Conservation (phyloP, 495 filamentous ascomycete species). For the Podospora sp. region DNA sequence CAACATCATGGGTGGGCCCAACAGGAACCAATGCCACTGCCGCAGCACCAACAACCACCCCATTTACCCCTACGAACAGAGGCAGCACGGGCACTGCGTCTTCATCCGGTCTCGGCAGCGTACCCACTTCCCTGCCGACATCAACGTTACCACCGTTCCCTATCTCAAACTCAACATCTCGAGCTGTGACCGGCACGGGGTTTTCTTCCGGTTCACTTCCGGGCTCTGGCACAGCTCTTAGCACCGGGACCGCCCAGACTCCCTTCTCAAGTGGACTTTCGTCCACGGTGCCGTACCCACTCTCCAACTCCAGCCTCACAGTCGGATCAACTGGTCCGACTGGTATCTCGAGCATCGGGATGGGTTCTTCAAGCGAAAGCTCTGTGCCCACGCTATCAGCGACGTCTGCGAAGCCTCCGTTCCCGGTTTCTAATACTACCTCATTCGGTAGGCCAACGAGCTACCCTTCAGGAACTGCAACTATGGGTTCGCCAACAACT, state of each 20-base stretch:
- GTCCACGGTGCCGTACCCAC: conserved; percentile 21
- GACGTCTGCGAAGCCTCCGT: neutral
- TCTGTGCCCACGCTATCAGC: neutral
- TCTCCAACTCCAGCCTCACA: conserved; percentile 26
- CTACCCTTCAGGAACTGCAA: neutral
- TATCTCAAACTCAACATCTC: conserved; percentile 25
- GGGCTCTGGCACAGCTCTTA: conserved; percentile 4
- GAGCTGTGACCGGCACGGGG: conserved; percentile 17
- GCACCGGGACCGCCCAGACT: neutral
- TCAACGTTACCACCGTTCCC: conserved; percentile 15
- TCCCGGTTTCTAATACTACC: conserved; percentile 2
- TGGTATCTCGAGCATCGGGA: neutral
- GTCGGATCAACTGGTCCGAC: conserved; percentile 10
- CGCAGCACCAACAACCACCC: conserved; percentile 24
- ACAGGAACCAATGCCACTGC: conserved; percentile 19
- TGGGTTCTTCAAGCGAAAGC: neutral
- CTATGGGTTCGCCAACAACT: neutral
- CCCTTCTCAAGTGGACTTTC: neutral
- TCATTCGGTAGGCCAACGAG: neutral
- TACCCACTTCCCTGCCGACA: neutral
- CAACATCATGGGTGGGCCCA: neutral
- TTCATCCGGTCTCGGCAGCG: neutral
- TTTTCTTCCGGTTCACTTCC: conserved; percentile 3
- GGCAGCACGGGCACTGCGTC: conserved; percentile 15
- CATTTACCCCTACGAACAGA: conserved; percentile 25